phyloP scores from a whole-genome alignment of 192 early-diverging fungal genomes.

The Podila verticillata region DNA sequence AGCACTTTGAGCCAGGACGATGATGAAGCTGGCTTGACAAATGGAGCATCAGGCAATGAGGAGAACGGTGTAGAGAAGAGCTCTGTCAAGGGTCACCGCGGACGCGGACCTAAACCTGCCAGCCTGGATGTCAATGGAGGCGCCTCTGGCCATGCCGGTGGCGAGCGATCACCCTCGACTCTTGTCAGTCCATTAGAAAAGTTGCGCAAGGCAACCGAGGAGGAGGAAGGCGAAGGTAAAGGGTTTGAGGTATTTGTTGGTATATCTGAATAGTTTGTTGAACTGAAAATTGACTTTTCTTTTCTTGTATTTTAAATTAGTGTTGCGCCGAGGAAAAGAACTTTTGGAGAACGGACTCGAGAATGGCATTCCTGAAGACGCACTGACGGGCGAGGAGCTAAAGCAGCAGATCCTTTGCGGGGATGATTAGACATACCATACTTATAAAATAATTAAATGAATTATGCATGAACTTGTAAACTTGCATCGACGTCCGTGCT shows the following conservation, averaged over 20 bases:
- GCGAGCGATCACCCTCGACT: conserved; percentile 27
- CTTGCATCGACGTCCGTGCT: no score
- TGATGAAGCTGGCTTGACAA: background rate
- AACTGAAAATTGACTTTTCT: background rate
- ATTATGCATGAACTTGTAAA: no score
- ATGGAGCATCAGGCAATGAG: background rate
- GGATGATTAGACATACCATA: no score
- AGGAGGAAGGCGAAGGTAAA: conserved; percentile 46
- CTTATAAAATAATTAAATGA: no score
- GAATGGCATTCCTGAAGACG: conserved; percentile 4
- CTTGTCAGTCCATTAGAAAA: conserved; percentile 40
- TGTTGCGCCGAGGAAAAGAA: conserved; percentile 39
- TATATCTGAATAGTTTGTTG: background rate
- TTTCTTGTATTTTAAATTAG: conserved; percentile 4
- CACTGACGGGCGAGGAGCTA: conserved; percentile 24
- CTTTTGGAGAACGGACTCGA: conserved; percentile 34
- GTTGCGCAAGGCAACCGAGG: conserved; percentile 39
- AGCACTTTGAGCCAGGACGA: background rate
- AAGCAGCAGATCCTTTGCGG: conserved; percentile 15
- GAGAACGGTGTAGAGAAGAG: background rate
- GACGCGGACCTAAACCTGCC: conserved; percentile 23
- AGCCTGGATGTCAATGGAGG: conserved; percentile 2
- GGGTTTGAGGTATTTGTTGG: background rate
- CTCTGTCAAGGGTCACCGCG: background rate
- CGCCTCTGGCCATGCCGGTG: background rate